phyloP scores from a whole-genome alignment of 2,329 filamentous ascomycete genomes.

The Xylariales sp. region DNA sequence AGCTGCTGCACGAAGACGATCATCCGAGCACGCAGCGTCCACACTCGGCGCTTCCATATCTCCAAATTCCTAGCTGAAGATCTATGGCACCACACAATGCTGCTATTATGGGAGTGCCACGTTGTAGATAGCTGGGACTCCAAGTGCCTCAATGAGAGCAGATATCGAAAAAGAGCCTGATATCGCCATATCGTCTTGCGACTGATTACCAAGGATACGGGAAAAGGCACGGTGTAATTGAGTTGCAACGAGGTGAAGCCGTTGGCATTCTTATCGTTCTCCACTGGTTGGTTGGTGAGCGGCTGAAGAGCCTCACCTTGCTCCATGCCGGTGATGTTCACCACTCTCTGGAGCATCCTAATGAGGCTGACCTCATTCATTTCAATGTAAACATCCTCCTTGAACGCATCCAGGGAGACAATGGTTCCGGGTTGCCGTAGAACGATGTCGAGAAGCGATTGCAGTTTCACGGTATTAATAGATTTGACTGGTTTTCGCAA shows the following conservation, averaged over 20 bases:
- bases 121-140: slow-evolving; percentile 82
- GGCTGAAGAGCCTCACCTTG: slow-evolving; percentile 79
- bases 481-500: slow-evolving; percentile 82
- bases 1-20: slow-evolving; percentile 95
- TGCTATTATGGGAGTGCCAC: slow-evolving; percentile 87
- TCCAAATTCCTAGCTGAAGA: slow-evolving; percentile 71
- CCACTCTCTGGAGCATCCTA: slow-evolving; percentile 91
- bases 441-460: slow-evolving; percentile 92
- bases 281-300: slow-evolving; percentile 61
- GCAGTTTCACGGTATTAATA: slow-evolving; percentile 89
- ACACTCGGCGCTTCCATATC: slow-evolving; percentile 88
- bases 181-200: slow-evolving; percentile 96
- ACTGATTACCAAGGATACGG: slow-evolving; percentile 90
- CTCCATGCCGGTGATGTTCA: slow-evolving; percentile 93
- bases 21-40: slow-evolving; percentile 91
- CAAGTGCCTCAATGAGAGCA: slow-evolving; percentile 83
- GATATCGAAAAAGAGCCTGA: slow-evolving; percentile 91
- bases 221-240: slow-evolving; percentile 92
- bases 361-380: slow-evolving; percentile 95
- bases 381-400: slow-evolving; percentile 94
- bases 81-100: slow-evolving; percentile 76
- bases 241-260: slow-evolving; percentile 92
- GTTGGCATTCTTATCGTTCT: slow-evolving; percentile 79
- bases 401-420: slow-evolving; percentile 92
- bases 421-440: slow-evolving; percentile 94